Conservation (phyloP, 2,329 filamentous ascomycete species). For the Torrubiella hemipterigena region DNA sequence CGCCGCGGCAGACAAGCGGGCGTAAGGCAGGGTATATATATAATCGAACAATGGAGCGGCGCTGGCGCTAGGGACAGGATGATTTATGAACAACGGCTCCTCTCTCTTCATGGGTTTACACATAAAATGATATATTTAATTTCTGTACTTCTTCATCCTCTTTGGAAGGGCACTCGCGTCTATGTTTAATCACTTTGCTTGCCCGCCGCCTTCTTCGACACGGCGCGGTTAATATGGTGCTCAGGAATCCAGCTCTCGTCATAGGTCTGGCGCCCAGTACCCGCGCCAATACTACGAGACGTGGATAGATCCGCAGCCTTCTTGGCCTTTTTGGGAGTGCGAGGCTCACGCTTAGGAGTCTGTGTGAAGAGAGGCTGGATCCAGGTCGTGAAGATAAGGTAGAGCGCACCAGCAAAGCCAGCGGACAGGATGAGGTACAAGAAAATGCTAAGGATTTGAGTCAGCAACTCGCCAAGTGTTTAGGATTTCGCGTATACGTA, state of each 20-base stretch:
- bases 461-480: constrained; percentile 24
- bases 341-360: constrained; percentile 51
- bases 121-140: too few relatives aligned
- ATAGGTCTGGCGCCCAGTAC: constrained; percentile 61
- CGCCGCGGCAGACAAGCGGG: constrained; percentile 29
- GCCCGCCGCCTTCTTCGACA: constrained; percentile 56
- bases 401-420: constrained; percentile 67
- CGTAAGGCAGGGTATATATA: constrained; percentile 4
- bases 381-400: constrained; percentile 98
- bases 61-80: too few relatives aligned
- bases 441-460: constrained; percentile 62
- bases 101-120: too few relatives aligned
- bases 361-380: constrained; percentile 92
- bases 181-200: background rate
- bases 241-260: constrained; percentile 92
- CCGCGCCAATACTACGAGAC: constrained; percentile 39
- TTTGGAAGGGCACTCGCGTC: too few relatives aligned
- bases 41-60: constrained; percentile 4
- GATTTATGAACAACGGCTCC: too few relatives aligned
- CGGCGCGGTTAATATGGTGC: constrained; percentile 77
- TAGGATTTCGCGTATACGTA: constrained; percentile 32
- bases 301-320: constrained; percentile 60
- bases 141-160: too few relatives aligned
- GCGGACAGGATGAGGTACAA: constrained; percentile 83
- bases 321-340: constrained; percentile 50